Evolutionary conservation across 371 early-diverging fungal species (phyloP), one percentile per base, ranked within the genome.

Genomic region (Mucor lusitanicus): DNA sequence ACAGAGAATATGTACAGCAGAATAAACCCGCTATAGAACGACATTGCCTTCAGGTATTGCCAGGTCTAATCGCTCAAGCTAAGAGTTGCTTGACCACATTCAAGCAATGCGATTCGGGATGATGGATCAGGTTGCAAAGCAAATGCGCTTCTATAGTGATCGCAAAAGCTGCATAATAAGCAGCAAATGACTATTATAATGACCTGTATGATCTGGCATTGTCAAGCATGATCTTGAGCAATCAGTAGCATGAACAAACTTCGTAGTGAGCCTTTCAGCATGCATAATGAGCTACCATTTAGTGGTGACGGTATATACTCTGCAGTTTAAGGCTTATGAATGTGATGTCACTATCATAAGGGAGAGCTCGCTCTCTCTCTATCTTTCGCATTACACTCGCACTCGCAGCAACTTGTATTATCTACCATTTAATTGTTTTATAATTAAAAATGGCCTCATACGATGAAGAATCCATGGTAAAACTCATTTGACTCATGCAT

Each of bases 401-500:
- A 27, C 25, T 27, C 46, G 46, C 28, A 46, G 40, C 40, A 40
- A 40, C 17, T 17, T 40, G 40, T 40, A 7, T 33, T 46, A 46
- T 46, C 23, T 6, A 46, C 11, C 9, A 46, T 46, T 46, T 46
- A 21, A 46, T 21, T 19, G 8, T n/a, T 58, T 54, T 30, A 32
- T 28, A 17, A 65, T 35, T 17, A 15, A 65, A 58, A 21, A 67
- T 71, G 71, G 62, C 69, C 30, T 56, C 70, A 33, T 32, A 66
- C 54, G 61, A 62, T 28, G 66, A 70, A 61, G 59, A 65, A 35
- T 48, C 46, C 17, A 28, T 58, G 50, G 70, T 70, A 65, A 23
- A 23, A 27, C 13, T 9, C 25, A 53, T 6, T 6, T 6, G 21
- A 19, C 6, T 8, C 0, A 46, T 21, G 2, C 21, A 2, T 46